Percentiles rank a stretch among this genome's conserved stretches.
Conservation (phyloP, 108 stramenopile genomes). For the Tribonema minus region DNA sequence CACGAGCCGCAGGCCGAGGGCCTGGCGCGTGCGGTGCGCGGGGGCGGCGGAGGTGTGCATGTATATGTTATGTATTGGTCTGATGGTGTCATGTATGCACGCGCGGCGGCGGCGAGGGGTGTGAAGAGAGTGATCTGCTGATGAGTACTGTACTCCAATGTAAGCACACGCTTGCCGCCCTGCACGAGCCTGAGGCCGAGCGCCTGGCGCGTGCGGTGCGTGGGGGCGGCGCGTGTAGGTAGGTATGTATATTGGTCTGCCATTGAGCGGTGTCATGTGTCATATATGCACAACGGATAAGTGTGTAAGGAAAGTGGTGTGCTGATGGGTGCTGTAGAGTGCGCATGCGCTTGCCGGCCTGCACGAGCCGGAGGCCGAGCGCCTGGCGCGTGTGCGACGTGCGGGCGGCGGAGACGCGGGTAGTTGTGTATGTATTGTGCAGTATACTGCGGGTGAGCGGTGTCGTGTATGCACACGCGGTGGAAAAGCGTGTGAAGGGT, state of each 20-base stretch:
- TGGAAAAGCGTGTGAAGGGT: no score
- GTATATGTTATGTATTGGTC: no score
- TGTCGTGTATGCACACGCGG: not conserved
- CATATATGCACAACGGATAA: not conserved
- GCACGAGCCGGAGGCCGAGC: slow-evolving; percentile 12
- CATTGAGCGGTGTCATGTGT: not conserved
- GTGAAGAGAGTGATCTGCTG: not conserved
- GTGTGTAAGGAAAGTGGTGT: no score
- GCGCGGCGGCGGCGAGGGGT: not conserved
- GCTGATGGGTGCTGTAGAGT: slow-evolving; percentile 49
- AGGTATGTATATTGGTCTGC: not conserved
- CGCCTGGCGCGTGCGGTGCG: no score
- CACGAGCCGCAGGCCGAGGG: slow-evolving; percentile 17
- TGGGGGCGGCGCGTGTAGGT: no score
- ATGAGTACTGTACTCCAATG: slow-evolving; percentile 59
- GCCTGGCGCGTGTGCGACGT: no score
- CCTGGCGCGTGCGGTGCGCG: no score
- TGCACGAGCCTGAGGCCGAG: slow-evolving; percentile 17
- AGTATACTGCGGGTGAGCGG: not conserved
- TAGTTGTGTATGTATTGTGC: no score
- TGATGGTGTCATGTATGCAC: not conserved
- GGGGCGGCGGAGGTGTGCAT: no score
- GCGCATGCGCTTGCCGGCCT: slow-evolving; percentile 24
- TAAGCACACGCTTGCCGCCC: slow-evolving; percentile 44
- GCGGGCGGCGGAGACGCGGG: no score